These are phyloP conservation scores for Coemansia sp. DNA, from an alignment of 192 early-diverging fungal species.

Conservation along the genomic window DNA sequence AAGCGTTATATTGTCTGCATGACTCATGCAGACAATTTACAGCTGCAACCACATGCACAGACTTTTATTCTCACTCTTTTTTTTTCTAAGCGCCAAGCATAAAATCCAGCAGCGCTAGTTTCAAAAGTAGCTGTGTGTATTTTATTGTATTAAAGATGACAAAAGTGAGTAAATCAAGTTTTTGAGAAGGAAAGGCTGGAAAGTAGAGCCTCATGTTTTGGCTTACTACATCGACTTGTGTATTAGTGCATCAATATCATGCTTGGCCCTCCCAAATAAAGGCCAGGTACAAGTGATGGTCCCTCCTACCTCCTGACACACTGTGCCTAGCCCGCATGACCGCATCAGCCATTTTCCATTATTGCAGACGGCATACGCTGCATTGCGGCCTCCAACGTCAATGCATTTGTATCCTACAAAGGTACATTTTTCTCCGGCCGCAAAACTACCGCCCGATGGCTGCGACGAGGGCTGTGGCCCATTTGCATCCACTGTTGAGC, in stretches of 20 bases:
- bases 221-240: background rate
- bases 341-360: constrained; percentile 17
- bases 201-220: background rate
- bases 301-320: constrained; percentile 12
- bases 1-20: background rate
- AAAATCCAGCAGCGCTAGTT: background rate
- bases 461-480: background rate
- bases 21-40: background rate
- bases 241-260: constrained; percentile 7
- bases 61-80: background rate
- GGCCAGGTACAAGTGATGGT: constrained; percentile 31
- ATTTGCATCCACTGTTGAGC: background rate
- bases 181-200: background rate
- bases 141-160: background rate
- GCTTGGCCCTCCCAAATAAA: background rate
- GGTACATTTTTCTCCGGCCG: constrained; percentile 19
- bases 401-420: constrained; percentile 24
- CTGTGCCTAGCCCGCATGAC: constrained; percentile 30
- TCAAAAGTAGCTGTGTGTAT: background rate
- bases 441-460: background rate
- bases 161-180: background rate
- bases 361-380: constrained; percentile 28
- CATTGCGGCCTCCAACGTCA: constrained; percentile 30
- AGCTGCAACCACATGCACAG: background rate
- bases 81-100: background rate